Evolutionary conservation across 768 basidiomycete genomes (phyloP).

Genomic region (Epithele typhae): DNA sequence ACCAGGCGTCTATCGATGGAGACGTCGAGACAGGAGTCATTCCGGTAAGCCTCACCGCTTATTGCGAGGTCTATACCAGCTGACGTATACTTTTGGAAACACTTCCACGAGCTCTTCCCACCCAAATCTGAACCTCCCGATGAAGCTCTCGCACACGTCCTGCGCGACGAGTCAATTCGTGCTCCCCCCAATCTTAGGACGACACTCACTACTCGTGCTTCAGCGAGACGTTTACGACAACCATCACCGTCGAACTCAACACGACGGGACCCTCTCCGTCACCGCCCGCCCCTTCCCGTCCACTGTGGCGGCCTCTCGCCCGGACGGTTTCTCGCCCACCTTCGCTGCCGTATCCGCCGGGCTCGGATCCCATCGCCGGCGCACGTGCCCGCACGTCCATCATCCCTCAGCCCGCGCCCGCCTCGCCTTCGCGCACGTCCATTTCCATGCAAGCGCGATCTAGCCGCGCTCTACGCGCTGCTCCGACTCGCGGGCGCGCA

Average conservation of each 20-base stretch:
- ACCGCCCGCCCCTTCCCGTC: too few relatives aligned
- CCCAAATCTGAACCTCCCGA: constrained; percentile 51
- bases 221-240: constrained; percentile 62
- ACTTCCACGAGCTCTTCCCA: constrained; percentile 79
- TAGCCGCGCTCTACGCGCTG: too few relatives aligned
- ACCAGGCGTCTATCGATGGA: constrained; percentile 68
- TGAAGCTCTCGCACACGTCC: constrained; percentile 63
- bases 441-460: too few relatives aligned
- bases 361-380: too few relatives aligned
- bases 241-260: constrained; percentile 60
- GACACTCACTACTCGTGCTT: constrained; percentile 70
- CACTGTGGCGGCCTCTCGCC: too few relatives aligned
- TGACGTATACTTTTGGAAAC: constrained; percentile 57
- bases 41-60: constrained; percentile 37
- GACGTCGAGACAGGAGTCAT: constrained; percentile 97
- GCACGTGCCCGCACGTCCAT: too few relatives aligned
- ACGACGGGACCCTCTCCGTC: too few relatives aligned
- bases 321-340: too few relatives aligned
- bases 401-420: too few relatives aligned
- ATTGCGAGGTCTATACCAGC: neutral
- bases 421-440: too few relatives aligned
- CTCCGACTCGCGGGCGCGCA: too few relatives aligned
- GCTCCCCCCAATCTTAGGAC: constrained; percentile 56
- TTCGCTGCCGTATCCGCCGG: too few relatives aligned
- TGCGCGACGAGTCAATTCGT: constrained; percentile 51